phyloP scores from a whole-genome alignment of 371 early-diverging fungal genomes.

The Nematocida parisii region DNA sequence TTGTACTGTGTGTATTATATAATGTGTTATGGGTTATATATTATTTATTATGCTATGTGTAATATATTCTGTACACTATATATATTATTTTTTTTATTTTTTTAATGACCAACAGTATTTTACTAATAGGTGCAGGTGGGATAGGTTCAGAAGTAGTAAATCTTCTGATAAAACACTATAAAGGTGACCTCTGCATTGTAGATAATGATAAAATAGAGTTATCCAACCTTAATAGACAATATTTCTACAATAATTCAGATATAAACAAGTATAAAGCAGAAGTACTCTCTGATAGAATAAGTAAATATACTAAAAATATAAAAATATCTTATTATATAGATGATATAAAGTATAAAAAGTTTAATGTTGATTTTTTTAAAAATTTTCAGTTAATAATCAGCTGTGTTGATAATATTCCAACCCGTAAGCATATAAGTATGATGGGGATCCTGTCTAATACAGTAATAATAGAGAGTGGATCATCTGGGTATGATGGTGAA shows the following conservation, averaged over 20 bases:
- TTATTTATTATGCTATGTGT: no score
- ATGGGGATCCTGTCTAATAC: constrained; percentile 84
- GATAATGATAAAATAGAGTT: constrained; percentile 95
- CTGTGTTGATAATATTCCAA: constrained; percentile 94
- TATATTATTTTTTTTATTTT: no score
- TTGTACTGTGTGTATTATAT: no score
- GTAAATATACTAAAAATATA: not conserved
- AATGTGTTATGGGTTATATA: no score
- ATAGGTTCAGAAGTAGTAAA: constrained; percentile 97
- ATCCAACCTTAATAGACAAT: constrained; percentile 94
- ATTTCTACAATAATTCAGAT: constrained; percentile 85
- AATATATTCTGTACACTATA: no score
- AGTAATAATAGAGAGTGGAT: constrained; percentile 90
- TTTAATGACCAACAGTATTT: constrained; percentile 13
- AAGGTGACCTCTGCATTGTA: constrained; percentile 71
- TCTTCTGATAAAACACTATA: constrained; percentile 43
- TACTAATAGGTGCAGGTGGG: constrained; percentile 75
- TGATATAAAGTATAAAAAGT: constrained; percentile 75
- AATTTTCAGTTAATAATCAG: constrained; percentile 87
- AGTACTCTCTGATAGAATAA: not conserved
- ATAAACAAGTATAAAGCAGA: constrained; percentile 83
- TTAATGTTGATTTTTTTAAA: constrained; percentile 80
- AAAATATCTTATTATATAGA: not conserved
- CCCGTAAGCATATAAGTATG: constrained; percentile 84
- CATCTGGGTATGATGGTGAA: constrained; percentile 92